Conservation (phyloP, 208 protist species). For the Porcisia deanei region DNA sequence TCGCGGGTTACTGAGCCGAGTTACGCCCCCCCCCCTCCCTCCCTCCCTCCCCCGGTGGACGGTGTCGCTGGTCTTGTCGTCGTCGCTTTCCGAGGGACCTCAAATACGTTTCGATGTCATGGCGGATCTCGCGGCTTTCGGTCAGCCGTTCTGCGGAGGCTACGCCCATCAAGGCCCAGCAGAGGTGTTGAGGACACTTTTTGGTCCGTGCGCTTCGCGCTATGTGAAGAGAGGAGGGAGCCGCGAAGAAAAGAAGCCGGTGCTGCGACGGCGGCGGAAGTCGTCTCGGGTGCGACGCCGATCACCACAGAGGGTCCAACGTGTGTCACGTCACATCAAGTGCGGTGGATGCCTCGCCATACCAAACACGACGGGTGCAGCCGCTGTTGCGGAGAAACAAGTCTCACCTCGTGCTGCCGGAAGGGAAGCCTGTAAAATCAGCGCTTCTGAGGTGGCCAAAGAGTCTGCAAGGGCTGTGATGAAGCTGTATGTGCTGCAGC, state of each 20-base stretch:
- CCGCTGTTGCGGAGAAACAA: not conserved
- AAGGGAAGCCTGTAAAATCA: not conserved
- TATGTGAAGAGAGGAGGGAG: not conserved
- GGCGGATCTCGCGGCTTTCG: conserved; percentile 56
- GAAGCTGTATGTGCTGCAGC: conserved; percentile 16
- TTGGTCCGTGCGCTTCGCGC: conserved; percentile 42
- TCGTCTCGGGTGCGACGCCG: not conserved
- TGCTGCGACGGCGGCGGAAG: not conserved
- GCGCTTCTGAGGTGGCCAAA: not conserved
- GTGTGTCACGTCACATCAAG: not conserved
- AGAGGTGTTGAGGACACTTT: conserved; percentile 42
- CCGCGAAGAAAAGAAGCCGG: not conserved
- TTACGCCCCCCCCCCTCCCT: conserved; percentile 30
- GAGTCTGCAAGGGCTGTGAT: conserved; percentile 7
- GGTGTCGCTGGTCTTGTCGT: conserved; percentile 50
- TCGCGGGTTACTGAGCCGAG: conserved; percentile 43
- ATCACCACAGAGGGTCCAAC: not conserved
- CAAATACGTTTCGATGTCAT: conserved; percentile 58
- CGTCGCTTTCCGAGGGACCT: conserved; percentile 66
- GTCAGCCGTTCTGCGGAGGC: conserved; percentile 49
- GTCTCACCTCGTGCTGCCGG: not conserved
- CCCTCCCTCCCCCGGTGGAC: conserved; percentile 31
- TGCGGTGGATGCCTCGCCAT: not conserved
- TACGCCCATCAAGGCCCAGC: conserved; percentile 57
- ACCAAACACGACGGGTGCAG: not conserved